Evolutionary conservation across 1,284 basidiomycete genomes (phyloP), one percentile per base, ranked within the genome.

Genomic region (Boletus holoroseus): DNA sequence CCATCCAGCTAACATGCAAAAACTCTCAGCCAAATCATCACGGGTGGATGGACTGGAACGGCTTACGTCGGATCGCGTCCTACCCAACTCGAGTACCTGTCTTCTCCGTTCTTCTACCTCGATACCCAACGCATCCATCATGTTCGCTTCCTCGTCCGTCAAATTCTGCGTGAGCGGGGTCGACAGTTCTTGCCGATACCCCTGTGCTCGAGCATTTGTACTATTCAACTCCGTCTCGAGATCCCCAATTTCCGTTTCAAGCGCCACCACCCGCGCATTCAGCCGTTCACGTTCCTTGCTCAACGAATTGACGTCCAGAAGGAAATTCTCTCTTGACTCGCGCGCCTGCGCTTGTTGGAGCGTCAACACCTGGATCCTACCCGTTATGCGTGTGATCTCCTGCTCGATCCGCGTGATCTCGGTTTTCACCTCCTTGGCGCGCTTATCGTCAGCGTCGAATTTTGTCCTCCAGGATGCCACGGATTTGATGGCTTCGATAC

Each of bases 401-500:
- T 97, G 94, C 59, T 99, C 95, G 18, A 94, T 72, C 58, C 75
- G 75, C 31, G 76, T 60, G 49, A 94, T 83, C 7, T 78, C 76
- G 7, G 73, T 67, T 66, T 89, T 91, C 49, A 94, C 86, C 62
- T 95, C 90, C 49, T 75, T 73, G 44, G 85, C 78, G 35, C 82
- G 78, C 28, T 72, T 75, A 1, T 80, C 76, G 56, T 91, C 87
- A 1, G 77, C 72, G 34, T 88, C 83, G 57, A 79, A 85, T 61
- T 87, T 88, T 2, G 74, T 70, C 40, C 83, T 78, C 91, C 93
- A 97, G 6, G 74, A 77, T 57, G 84, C 82, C 39, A 94, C 83
- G 39, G 75, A 77, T 60, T 86, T 87, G 67, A 95, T 87, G 0
- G 83, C 85, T 62, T 98, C 94, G 37, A 99, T 83, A 9, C 95